phyloP scores from a whole-genome alignment of 208 protist genomes.

The Acanthamoeba rhysodes region DNA sequence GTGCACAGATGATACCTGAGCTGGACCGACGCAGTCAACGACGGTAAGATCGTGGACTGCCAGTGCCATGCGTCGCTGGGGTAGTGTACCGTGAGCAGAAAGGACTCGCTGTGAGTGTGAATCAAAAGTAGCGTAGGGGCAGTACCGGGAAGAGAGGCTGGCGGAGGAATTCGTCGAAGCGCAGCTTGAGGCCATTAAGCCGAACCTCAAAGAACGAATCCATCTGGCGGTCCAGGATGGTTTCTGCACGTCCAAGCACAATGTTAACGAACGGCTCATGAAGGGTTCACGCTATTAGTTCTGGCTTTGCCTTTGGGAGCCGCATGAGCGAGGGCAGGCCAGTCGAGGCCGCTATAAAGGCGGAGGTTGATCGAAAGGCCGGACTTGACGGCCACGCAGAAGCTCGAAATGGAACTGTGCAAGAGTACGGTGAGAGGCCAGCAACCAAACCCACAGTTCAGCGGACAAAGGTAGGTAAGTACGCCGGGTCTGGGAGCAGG shows the following conservation, averaged over 20 bases:
- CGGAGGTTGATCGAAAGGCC: conserved; percentile 5
- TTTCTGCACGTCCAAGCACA: not conserved
- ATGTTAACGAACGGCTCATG: too few species aligned
- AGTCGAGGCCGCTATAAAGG: not conserved
- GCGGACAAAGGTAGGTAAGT: not conserved
- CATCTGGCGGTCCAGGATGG: not conserved
- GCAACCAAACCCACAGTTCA: too few species aligned
- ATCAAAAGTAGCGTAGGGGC: not conserved
- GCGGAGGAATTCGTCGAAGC: conserved; percentile 6
- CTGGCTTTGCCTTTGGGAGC: not conserved
- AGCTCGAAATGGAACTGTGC: not conserved
- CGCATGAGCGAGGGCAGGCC: not conserved
- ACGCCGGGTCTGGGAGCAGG: not conserved
- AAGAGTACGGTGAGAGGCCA: not conserved
- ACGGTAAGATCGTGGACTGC: not conserved
- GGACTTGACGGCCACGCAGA: not conserved
- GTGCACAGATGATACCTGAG: not conserved
- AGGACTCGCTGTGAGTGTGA: not conserved
- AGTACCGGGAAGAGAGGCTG: not conserved
- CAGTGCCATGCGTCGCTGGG: not conserved
- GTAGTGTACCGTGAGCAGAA: not conserved
- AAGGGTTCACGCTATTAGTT: too few species aligned
- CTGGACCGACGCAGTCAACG: not conserved
- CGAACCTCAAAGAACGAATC: not conserved
- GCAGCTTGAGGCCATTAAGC: not conserved